Conservation (phyloP, 2,329 filamentous ascomycete species). For the Tolypocladium ovalisporum region DNA sequence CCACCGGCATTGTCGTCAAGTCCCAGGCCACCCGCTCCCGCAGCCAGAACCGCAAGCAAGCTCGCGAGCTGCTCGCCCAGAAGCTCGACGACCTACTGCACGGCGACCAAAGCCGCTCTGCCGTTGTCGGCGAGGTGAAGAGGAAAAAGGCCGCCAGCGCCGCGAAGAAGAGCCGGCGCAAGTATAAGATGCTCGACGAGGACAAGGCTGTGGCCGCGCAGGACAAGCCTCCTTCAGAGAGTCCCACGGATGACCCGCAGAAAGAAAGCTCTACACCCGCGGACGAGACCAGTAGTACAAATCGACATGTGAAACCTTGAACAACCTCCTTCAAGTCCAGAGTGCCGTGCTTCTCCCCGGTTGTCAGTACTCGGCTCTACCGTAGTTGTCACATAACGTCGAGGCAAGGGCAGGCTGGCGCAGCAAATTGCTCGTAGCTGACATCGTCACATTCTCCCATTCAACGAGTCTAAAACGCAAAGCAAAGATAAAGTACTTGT, state of each 20-base stretch:
- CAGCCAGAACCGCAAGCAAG: conserved; percentile 77
- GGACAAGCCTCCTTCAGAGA: not conserved
- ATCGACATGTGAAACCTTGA: not conserved
- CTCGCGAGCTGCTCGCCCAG: conserved; percentile 65
- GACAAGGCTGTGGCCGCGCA: conserved; percentile 21
- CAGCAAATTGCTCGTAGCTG: not conserved
- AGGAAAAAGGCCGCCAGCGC: conserved; percentile 63
- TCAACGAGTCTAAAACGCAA: conserved; percentile 23
- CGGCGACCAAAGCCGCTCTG: conserved; percentile 57
- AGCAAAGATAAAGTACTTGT: conserved; percentile 40
- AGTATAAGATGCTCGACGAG: conserved; percentile 56
- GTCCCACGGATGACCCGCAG: not conserved
- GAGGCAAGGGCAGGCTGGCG: not conserved
- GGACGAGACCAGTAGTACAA: not conserved
- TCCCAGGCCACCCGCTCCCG: conserved; percentile 84
- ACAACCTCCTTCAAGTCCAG: not conserved
- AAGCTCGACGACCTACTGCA: conserved; percentile 62
- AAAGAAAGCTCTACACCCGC: not conserved
- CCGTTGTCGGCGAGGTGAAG: conserved; percentile 51
- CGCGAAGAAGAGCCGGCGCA: conserved; percentile 71
- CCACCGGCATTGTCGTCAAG: conserved; percentile 88
- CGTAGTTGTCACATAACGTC: not conserved
- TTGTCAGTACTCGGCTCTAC: not conserved
- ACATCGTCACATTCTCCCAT: conserved; percentile 11
- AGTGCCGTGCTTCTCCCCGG: not conserved